Conservation (phyloP, 768 basidiomycete species). For the Trametes villosa region DNA sequence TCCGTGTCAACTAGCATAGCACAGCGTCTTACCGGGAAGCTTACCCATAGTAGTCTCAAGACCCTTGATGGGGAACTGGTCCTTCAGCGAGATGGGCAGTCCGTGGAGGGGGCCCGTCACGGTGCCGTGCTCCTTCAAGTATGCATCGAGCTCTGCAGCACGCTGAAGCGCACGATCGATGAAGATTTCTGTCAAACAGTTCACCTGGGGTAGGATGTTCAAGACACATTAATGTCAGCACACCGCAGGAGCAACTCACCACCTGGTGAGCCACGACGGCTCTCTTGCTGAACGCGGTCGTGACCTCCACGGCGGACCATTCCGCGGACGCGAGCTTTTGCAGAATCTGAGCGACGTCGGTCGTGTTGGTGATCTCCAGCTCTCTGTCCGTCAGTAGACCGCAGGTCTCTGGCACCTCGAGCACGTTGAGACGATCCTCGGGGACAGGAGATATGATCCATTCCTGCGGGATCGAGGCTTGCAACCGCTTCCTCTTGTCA, state of each 20-base stretch:
- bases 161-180: constrained; percentile 45
- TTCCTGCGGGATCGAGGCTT: constrained; percentile 59
- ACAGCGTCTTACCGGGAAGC: constrained; percentile 8
- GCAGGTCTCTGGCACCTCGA: constrained; percentile 52
- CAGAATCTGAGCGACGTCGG: constrained; percentile 49
- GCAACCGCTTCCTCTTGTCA: constrained; percentile 39
- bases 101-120: constrained; percentile 24
- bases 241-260: constrained; percentile 29
- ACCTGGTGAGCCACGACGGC: constrained; percentile 51
- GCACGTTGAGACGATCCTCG: constrained; percentile 51
- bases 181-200: constrained; percentile 52
- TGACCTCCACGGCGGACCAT: constrained; percentile 61
- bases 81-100: constrained; percentile 24
- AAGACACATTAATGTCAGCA: background rate
- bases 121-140: constrained; percentile 40
- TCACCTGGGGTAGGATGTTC: constrained; percentile 35
- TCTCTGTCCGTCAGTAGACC: constrained; percentile 61
- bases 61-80: constrained; percentile 54
- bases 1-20: background rate
- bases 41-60: constrained; percentile 58
- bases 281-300: constrained; percentile 47
- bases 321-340: constrained; percentile 51
- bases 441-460: constrained; percentile 60
- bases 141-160: constrained; percentile 47
- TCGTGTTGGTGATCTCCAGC: constrained; percentile 60